Percentiles rank a stretch among this genome's conserved stretches.
Conservation (phyloP, 352 stramenopile genomes). For the Blastocystis sp. region DNA sequence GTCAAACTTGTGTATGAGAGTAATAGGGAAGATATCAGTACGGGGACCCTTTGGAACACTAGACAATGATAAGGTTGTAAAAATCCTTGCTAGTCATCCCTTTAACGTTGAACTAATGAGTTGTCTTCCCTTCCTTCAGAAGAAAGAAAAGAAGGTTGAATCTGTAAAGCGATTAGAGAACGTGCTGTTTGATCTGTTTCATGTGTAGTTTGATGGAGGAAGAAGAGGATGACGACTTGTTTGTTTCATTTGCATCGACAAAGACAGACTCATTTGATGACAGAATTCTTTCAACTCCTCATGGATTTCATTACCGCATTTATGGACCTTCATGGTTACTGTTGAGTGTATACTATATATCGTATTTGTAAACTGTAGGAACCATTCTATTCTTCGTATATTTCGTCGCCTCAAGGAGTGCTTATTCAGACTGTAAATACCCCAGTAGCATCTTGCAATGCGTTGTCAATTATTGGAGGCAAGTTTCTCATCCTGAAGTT, state of each 20-base stretch:
- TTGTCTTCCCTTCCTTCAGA: slow-evolving; percentile 5
- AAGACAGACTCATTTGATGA: not conserved
- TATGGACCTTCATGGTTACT: not conserved
- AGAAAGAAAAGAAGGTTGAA: not conserved
- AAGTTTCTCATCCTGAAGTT: slow-evolving; percentile 24
- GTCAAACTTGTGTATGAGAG: not conserved
- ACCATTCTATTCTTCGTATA: slow-evolving; percentile 35
- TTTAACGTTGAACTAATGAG: slow-evolving; percentile 5
- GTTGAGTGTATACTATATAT: not conserved
- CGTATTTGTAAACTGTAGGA: not conserved
- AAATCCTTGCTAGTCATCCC: slow-evolving; percentile 8
- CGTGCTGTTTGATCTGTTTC: not conserved
- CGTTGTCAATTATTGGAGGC: slow-evolving; percentile 1
- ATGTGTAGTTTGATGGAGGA: slow-evolving; percentile 42
- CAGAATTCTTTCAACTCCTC: not conserved
- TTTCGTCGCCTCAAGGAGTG: not conserved
- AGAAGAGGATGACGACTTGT: slow-evolving; percentile 5
- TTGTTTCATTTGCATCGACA: slow-evolving; percentile 2
- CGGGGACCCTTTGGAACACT: not conserved
- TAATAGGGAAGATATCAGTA: not conserved
- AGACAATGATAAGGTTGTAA: not conserved
- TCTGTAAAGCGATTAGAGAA: slow-evolving; percentile 7
- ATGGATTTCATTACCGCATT: slow-evolving; percentile 19
- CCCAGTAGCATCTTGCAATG: not conserved
- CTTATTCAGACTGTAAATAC: not conserved